Evolutionary conservation across 768 basidiomycete genomes (phyloP), one percentile per base, ranked within the genome.

Genomic region (Hypholoma sublateritium): DNA sequence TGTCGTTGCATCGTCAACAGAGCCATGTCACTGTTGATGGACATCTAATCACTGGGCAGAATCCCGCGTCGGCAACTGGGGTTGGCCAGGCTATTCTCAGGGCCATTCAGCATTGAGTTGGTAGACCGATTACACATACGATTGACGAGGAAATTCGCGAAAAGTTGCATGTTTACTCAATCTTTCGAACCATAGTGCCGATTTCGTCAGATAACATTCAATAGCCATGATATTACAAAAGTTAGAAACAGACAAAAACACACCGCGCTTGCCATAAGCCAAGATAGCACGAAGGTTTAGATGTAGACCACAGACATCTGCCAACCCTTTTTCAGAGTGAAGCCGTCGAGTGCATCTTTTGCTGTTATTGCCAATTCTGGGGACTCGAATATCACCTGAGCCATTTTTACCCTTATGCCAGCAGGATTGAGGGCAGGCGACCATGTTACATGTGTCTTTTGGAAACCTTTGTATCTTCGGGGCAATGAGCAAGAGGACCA

Each of bases 291-390:
- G 21, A 35, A 47, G 35, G 22, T 53, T 65, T 65, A 80, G 50
- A 88, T 86, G 73, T 84, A 94, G 43, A 77, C 79, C 55, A 95
- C 91, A 50, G 79, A 79, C 89, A 95, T 93, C 62, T 82, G 74
- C 89, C 89, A 92, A 41, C 84, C 91, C 65, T 88, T 89, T 75
- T 95, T 94, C 64, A 97, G 77, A 39, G 87, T 80, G 71, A 93
- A 97, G 50, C 90, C 89, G 70, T 96, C 85, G 60, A 95, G 72
- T 13, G 88, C 91, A 50, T 88, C 85, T 75, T 88, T 90, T 37
- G 95, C 95, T 4, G 81, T 82, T 14, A 83, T 74, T 16, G 93
- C 91, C 22, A 91, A 80, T 54, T 88, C 87, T 9, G 86, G 73
- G 3, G 83, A 82, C 64, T 93, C 91, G 72, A 90, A 98, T 22